Evolutionary conservation across 768 basidiomycete genomes (phyloP).

Genomic region (Trametes villosa): DNA sequence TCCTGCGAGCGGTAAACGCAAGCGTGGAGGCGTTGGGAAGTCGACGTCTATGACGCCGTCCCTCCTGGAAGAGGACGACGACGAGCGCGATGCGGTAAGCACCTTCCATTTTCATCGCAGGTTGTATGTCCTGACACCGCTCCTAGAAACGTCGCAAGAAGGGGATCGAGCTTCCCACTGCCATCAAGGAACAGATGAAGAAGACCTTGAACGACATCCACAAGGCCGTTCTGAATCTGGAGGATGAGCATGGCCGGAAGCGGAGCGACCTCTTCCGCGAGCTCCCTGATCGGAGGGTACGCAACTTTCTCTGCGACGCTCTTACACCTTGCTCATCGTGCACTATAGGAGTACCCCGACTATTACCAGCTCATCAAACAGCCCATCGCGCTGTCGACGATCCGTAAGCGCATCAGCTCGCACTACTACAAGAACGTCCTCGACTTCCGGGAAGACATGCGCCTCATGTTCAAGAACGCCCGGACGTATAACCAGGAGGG

Average conservation of each 20-base stretch:
- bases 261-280: conserved; percentile 89
- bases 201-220: conserved; percentile 79
- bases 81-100: conserved; percentile 69
- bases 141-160: conserved; percentile 87
- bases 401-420: conserved; percentile 75
- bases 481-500: conserved; percentile 93
- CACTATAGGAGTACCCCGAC: conserved; percentile 90
- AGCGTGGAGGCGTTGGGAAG: conserved; percentile 70
- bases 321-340: conserved; percentile 5
- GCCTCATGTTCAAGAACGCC: conserved; percentile 93
- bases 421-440: conserved; percentile 75
- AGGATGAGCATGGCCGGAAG: conserved; percentile 74
- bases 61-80: conserved; percentile 74
- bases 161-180: conserved; percentile 56
- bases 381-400: conserved; percentile 86
- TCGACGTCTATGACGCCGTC: conserved; percentile 80
- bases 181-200: conserved; percentile 77
- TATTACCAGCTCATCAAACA: conserved; percentile 88
- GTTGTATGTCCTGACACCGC: not conserved
- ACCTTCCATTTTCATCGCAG: not conserved
- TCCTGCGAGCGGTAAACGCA: conserved; percentile 67
- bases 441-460: conserved; percentile 78
- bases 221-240: conserved; percentile 71
- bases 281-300: conserved; percentile 76
- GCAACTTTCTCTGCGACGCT: conserved; percentile 37